Percentiles rank a stretch among this genome's conserved stretches.
These are phyloP conservation scores for Epichloe baconii DNA, from an alignment of 2,329 filamentous ascomycete genomes.

Conservation along the genomic window DNA sequence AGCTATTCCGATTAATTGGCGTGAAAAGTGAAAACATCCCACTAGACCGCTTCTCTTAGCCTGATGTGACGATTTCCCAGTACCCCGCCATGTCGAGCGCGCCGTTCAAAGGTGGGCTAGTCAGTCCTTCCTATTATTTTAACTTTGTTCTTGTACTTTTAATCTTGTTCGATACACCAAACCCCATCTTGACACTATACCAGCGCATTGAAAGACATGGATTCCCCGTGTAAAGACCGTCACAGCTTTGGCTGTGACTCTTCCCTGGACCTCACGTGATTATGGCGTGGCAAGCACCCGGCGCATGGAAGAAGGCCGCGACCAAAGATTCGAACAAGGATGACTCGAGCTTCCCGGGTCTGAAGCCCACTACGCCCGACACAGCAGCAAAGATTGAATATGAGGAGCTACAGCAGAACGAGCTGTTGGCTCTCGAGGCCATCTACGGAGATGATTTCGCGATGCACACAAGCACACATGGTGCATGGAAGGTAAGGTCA, in stretches of 20 bases:
- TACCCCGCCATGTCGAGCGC: neutral
- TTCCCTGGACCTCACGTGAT: constrained; percentile 21
- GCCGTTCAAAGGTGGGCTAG: neutral
- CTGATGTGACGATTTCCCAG: neutral
- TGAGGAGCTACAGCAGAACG: constrained; percentile 74
- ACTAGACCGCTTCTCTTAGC: too few relatives aligned
- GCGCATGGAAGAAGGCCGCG: constrained; percentile 34
- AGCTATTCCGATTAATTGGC: too few relatives aligned
- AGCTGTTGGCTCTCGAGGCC: constrained; percentile 71
- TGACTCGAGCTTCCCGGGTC: constrained; percentile 39
- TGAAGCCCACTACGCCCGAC: constrained; percentile 30
- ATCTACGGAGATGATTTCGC: constrained; percentile 86
- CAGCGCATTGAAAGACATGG: constrained; percentile 22
- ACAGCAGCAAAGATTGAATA: constrained; percentile 47
- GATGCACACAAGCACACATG: constrained; percentile 53
- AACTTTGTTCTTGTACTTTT: neutral
- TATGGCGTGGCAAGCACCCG: constrained; percentile 41
- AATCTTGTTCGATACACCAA: neutral
- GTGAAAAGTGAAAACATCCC: too few relatives aligned
- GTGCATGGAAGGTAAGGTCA: constrained; percentile 68
- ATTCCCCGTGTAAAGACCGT: constrained; percentile 28
- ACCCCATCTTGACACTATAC: neutral
- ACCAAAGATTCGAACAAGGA: constrained; percentile 27
- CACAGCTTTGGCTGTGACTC: constrained; percentile 42
- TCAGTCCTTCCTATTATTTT: neutral